These are phyloP conservation scores for Cyclotella distinguenda DNA, from an alignment of 108 stramenopile species.

Conservation along the genomic window DNA sequence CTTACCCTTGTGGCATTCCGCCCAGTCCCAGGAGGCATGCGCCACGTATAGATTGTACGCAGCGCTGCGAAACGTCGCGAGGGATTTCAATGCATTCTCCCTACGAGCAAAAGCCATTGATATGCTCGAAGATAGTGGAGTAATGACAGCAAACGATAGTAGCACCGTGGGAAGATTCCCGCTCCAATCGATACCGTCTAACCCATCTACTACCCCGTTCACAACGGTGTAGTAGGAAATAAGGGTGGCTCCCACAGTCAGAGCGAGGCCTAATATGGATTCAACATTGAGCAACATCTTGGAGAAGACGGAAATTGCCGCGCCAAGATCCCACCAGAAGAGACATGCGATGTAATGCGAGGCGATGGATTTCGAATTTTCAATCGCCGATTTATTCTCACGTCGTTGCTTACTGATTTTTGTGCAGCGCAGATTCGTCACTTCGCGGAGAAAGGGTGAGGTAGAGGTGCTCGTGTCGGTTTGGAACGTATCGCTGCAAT, in stretches of 20 bases:
- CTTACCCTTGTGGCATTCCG: constrained; percentile 24
- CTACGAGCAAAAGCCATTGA: constrained; percentile 52
- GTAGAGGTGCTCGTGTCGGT: constrained; percentile 14
- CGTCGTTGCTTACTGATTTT: neutral
- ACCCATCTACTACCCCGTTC: no score
- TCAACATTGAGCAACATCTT: constrained; percentile 52
- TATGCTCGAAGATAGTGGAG: constrained; percentile 49
- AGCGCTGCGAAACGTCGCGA: constrained; percentile 47
- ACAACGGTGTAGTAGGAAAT: constrained; percentile 21
- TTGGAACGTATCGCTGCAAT: constrained; percentile 1
- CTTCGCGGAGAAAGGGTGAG: constrained; percentile 16
- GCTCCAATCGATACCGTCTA: constrained; percentile 49
- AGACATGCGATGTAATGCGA: constrained; percentile 11
- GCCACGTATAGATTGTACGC: constrained; percentile 50
- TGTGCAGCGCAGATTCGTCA: neutral
- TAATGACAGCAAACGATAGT: constrained; percentile 55
- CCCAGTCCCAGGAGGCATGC: constrained; percentile 61
- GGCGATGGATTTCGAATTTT: constrained; percentile 17
- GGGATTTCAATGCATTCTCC: constrained; percentile 46
- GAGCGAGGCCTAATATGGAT: constrained; percentile 43
- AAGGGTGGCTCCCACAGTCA: constrained; percentile 57
- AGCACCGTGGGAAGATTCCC: constrained; percentile 31
- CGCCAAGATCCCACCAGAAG: constrained; percentile 31
- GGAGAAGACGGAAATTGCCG: constrained; percentile 48
- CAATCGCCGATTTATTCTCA: neutral